phyloP scores from a whole-genome alignment of 116 monocot species.

The Zostera marina region DNA sequence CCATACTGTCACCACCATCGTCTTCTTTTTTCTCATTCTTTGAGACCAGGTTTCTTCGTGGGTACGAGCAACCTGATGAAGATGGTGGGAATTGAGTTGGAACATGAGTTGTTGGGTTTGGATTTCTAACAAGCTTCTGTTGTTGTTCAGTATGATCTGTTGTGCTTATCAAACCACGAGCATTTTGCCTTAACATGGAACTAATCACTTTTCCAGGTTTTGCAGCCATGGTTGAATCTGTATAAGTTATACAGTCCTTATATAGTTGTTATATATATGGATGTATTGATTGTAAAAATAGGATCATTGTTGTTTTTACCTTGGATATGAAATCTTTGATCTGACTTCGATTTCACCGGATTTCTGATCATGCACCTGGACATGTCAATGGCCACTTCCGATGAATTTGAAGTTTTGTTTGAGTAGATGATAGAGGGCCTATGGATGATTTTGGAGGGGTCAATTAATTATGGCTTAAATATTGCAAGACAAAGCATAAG shows the following conservation, averaged over 20 bases:
- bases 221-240: constrained; percentile 26
- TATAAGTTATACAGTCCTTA: background rate
- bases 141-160: constrained; percentile 11
- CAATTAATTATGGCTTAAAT: too few species aligned
- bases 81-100: constrained; percentile 4
- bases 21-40: constrained; percentile 13
- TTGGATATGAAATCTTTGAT: constrained; percentile 17
- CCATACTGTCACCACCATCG: background rate
- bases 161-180: constrained; percentile 4
- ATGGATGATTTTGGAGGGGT: background rate
- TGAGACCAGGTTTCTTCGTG: constrained; percentile 14
- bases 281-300: constrained; percentile 52
- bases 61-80: constrained; percentile 13
- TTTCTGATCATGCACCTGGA: constrained; percentile 62
- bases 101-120: background rate
- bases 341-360: constrained; percentile 22
- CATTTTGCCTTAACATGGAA: constrained; percentile 23
- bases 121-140: background rate
- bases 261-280: too few species aligned
- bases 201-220: constrained; percentile 60
- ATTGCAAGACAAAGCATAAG: background rate
- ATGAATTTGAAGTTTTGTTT: constrained; percentile 33
- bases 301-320: constrained; percentile 39
- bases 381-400: constrained; percentile 27
- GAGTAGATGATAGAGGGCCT: constrained; percentile 58